Percentiles rank a stretch among this genome's conserved stretches.
Evolutionary conservation across 2,329 filamentous ascomycete species (phyloP).

Genomic region (Akanthomyces muscarius): DNA sequence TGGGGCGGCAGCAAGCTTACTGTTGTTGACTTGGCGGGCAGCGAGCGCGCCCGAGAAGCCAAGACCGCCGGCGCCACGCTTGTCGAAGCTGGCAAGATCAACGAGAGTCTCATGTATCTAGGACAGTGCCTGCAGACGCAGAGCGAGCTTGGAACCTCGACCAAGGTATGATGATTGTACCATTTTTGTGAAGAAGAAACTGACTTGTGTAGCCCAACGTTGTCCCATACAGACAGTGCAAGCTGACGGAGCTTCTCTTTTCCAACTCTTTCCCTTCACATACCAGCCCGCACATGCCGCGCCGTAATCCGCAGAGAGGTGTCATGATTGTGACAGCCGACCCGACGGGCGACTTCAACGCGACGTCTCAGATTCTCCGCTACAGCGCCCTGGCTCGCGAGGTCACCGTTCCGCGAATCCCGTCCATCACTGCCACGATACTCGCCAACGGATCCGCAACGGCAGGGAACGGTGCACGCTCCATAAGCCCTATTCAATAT

Average conservation of each 20-base stretch:
- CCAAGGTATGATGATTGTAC: conserved; percentile 55
- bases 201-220: conserved; percentile 55
- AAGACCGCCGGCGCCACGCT: conserved; percentile 92
- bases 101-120: conserved; percentile 96
- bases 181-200: not conserved
- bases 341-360: conserved; percentile 89
- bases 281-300: conserved; percentile 34
- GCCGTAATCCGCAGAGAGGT: conserved; percentile 74
- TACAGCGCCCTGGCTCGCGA: conserved; percentile 92
- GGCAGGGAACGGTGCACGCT: conserved; percentile 23
- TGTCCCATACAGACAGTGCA: conserved; percentile 78
- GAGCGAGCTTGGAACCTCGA: conserved; percentile 68
- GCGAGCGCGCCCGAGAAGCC: conserved; percentile 85
- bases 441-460: conserved; percentile 33
- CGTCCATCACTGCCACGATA: conserved; percentile 74
- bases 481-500: conserved; percentile 31
- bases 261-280: conserved; percentile 79
- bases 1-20: conserved; percentile 81
- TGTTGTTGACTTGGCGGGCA: conserved; percentile 88
- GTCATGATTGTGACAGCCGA: conserved; percentile 97
- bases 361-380: conserved; percentile 90
- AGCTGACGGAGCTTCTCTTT: conserved; percentile 78
- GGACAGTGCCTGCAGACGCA: conserved; percentile 97
- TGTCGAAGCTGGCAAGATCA: conserved; percentile 96
- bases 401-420: conserved; percentile 84